phyloP scores from a whole-genome alignment of 345 rosid species.

The Citrus cavaleriei region DNA sequence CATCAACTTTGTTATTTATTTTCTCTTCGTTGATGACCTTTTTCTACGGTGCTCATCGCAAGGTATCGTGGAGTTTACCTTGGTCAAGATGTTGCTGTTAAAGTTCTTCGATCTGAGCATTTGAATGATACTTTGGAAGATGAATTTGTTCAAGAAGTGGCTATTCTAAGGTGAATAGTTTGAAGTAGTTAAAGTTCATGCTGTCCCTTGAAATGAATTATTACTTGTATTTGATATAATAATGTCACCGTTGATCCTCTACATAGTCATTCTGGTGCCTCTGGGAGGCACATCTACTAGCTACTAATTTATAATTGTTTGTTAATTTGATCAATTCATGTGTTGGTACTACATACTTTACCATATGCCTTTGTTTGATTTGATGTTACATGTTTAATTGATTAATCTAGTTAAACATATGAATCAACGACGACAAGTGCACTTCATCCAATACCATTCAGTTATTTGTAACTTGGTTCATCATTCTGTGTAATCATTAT shows the following conservation, averaged over 20 bases:
- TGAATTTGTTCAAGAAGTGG: constrained; percentile 69
- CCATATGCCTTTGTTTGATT: not conserved
- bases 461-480: not conserved
- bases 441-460: not conserved
- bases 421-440: not conserved
- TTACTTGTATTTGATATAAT: not conserved
- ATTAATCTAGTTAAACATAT: not conserved
- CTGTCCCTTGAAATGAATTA: not conserved
- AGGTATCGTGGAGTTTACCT: constrained; percentile 61
- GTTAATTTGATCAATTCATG: not conserved
- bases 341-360: not conserved
- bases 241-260: not conserved
- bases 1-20: constrained; percentile 2
- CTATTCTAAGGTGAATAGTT: constrained; percentile 52
- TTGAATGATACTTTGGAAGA: constrained; percentile 45
- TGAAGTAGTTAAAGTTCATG: constrained; percentile 7
- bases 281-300: not conserved
- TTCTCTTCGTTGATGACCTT: constrained; percentile 5
- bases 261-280: not conserved
- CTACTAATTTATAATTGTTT: not conserved
- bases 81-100: constrained; percentile 75
- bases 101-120: constrained; percentile 61
- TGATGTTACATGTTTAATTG: not conserved
- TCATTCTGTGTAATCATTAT: not conserved
- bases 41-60: constrained; percentile 13